These are phyloP conservation scores for Primulina tabacum DNA, from an alignment of 257 asterid genomes.

Conservation along the genomic window DNA sequence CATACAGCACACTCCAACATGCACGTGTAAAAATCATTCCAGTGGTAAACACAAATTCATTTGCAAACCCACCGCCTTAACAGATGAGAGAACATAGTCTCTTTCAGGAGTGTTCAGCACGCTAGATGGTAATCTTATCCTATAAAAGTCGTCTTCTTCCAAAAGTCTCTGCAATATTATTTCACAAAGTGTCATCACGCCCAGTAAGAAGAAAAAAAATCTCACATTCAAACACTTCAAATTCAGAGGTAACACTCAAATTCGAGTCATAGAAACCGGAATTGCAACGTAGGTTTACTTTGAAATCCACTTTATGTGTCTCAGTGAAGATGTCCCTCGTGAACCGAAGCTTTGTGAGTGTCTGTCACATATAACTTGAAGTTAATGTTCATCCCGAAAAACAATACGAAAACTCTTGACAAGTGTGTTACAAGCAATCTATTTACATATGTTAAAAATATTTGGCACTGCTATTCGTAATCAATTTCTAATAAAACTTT, in stretches of 20 bases:
- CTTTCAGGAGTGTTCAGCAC: conserved; percentile 73
- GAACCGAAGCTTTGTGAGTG: conserved; percentile 93
- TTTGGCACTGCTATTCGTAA: background rate
- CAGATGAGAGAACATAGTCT: conserved; percentile 70
- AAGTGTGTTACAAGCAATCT: background rate
- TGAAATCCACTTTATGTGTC: conserved; percentile 68
- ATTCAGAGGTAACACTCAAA: background rate
- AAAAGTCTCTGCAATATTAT: conserved; percentile 63
- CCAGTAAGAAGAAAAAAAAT: conserved; percentile 2
- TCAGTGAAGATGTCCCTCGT: conserved; percentile 66
- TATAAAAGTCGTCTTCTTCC: conserved; percentile 85
- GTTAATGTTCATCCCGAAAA: conserved; percentile 13
- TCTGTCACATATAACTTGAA: conserved; percentile 41
- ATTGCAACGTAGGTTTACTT: conserved; percentile 37
- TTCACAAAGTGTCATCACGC: conserved; percentile 20
- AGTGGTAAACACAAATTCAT: conserved; percentile 4
- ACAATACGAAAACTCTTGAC: conserved; percentile 2
- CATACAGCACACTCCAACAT: background rate
- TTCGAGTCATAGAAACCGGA: background rate
- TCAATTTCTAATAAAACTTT: background rate
- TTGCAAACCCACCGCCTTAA: conserved; percentile 70
- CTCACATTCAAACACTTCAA: background rate
- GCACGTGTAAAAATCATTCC: conserved; percentile 8
- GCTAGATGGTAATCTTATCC: conserved; percentile 76
- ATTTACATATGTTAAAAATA: background rate